Conservation (phyloP, 208 protist species). For the Novymonas esmeraldas region DNA sequence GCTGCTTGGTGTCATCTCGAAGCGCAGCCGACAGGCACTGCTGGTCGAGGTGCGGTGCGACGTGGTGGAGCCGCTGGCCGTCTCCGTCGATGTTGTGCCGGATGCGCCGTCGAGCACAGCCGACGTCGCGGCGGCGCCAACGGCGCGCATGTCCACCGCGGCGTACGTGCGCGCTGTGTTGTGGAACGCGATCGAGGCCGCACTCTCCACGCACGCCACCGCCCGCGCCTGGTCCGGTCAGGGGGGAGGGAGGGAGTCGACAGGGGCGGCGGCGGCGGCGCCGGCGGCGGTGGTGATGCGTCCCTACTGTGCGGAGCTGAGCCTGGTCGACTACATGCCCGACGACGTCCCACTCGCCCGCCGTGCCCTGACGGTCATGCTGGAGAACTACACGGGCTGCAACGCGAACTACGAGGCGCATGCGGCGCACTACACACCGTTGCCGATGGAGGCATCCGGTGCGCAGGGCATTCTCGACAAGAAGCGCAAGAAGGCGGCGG, state of each 20-base stretch:
- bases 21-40: conserved; percentile 57
- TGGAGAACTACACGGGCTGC: conserved; percentile 74
- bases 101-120: background rate
- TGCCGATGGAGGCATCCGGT: conserved; percentile 31
- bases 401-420: conserved; percentile 48
- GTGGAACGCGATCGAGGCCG: conserved; percentile 34
- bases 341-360: conserved; percentile 61
- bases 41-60: conserved; percentile 74
- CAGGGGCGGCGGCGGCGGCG: background rate
- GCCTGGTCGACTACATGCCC: conserved; percentile 46
- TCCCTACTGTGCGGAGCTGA: conserved; percentile 52
- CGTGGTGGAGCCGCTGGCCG: conserved; percentile 56
- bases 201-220: background rate
- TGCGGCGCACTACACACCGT: conserved; percentile 38
- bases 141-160: conserved; percentile 9
- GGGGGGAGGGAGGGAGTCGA: background rate
- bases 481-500: conserved; percentile 11
- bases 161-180: conserved; percentile 46
- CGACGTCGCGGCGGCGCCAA: background rate
- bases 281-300: background rate
- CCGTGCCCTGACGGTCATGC: conserved; percentile 35
- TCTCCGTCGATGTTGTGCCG: conserved; percentile 61
- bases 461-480: conserved; percentile 16
- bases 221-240: too few species aligned
- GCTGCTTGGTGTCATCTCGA: conserved; percentile 59